Conservation (phyloP, 108 stramenopile genomes). For the Chaetoceros muelleri region DNA sequence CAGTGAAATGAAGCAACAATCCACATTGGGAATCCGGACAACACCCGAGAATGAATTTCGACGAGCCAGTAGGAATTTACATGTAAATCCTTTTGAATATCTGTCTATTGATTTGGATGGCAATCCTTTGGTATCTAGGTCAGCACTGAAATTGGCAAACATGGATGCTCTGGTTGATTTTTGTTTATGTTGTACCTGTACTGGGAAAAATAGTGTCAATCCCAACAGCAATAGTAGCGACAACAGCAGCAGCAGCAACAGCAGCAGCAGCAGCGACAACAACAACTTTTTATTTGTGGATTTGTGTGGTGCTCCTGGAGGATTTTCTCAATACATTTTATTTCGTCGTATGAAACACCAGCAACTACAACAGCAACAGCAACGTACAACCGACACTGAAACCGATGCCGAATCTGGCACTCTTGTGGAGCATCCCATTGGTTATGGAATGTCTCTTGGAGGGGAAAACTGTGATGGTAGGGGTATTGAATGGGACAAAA, state of each 20-base stretch:
- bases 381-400: background rate
- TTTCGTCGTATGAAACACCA: slow-evolving; percentile 19
- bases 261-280: background rate
- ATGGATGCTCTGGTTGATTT: slow-evolving; percentile 62
- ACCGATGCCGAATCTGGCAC: background rate
- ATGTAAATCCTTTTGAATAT: slow-evolving; percentile 3
- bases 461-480: slow-evolving; percentile 66
- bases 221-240: background rate
- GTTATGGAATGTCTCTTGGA: slow-evolving; percentile 75
- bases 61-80: background rate
- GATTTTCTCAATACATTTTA: slow-evolving; percentile 83
- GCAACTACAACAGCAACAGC: background rate
- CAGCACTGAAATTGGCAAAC: slow-evolving; percentile 79
- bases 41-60: background rate
- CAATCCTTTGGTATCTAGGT: slow-evolving; percentile 41
- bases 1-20: no score
- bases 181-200: no score
- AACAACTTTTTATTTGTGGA: slow-evolving; percentile 64
- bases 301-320: slow-evolving; percentile 82
- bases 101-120: background rate
- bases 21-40: no score
- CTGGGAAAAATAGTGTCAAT: no score
- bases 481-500: slow-evolving; percentile 54
- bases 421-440: slow-evolving; percentile 38
- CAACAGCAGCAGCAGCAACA: background rate